Conservation (phyloP, 441 rosid genomes). For the Adansonia gregorii region DNA sequence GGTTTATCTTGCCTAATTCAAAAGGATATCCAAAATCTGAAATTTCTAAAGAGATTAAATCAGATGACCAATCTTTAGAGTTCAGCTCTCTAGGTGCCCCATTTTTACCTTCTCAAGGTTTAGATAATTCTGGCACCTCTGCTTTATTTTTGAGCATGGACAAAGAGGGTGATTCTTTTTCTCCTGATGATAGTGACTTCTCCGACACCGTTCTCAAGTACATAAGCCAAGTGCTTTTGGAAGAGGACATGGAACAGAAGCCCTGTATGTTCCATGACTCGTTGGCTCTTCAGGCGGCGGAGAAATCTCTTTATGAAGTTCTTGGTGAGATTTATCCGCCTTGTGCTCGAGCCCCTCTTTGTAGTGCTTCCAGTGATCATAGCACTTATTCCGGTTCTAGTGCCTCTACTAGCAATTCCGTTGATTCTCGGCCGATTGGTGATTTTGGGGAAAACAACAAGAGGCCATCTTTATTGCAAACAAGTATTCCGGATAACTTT, state of each 20-base stretch:
- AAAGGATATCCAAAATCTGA: slow-evolving; percentile 28
- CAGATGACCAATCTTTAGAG: slow-evolving; percentile 31
- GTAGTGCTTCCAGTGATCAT: slow-evolving; percentile 30
- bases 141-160: slow-evolving; percentile 26
- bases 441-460: slow-evolving; percentile 40
- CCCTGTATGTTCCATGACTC: slow-evolving; percentile 74
- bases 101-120: slow-evolving; percentile 25
- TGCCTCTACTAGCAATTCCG: slow-evolving; percentile 31
- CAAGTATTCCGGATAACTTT: slow-evolving; percentile 39
- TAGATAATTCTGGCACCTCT: slow-evolving; percentile 8
- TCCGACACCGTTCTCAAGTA: slow-evolving; percentile 55
- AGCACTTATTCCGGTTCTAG: slow-evolving; percentile 39
- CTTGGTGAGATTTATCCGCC: slow-evolving; percentile 47
- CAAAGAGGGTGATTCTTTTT: slow-evolving; percentile 44
- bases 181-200: slow-evolving; percentile 51
- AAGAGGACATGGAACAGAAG: slow-evolving; percentile 70
- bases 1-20: slow-evolving; percentile 29
- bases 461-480: slow-evolving; percentile 32
- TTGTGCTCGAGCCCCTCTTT: slow-evolving; percentile 29
- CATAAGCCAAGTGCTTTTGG: slow-evolving; percentile 79
- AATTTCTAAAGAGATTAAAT: slow-evolving; percentile 23
- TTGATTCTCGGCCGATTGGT: slow-evolving; percentile 38
- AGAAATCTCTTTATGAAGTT: slow-evolving; percentile 65
- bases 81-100: slow-evolving; percentile 30
- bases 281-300: slow-evolving; percentile 69